Conservation (phyloP, 2,329 filamentous ascomycete species). For the Verticillium isaacii region DNA sequence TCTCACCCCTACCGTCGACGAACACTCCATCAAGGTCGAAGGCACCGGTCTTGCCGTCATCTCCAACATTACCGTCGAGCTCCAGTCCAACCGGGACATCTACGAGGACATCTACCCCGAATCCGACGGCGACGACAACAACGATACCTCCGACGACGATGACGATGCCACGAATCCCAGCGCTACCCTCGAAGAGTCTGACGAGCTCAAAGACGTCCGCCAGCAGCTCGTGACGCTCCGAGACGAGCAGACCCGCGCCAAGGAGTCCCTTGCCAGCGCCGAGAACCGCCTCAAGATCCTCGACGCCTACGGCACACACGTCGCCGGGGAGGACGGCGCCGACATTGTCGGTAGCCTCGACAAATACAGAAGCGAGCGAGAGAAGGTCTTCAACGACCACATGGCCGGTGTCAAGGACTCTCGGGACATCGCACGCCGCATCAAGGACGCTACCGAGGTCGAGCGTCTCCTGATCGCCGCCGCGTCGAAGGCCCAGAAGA, state of each 20-base stretch:
- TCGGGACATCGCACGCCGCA: conserved; percentile 21
- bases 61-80: conserved; percentile 57
- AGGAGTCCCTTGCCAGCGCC: conserved; percentile 27
- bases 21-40: conserved; percentile 57
- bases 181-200: conserved; percentile 11
- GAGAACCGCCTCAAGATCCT: conserved; percentile 35
- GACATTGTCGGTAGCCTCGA: conserved; percentile 32
- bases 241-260: conserved; percentile 21
- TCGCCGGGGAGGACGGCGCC: conserved; percentile 26
- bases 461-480: conserved; percentile 19
- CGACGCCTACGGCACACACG: conserved; percentile 30
- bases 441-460: conserved; percentile 14
- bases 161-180: conserved; percentile 16
- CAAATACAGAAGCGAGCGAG: conserved; percentile 37
- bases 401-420: conserved; percentile 23
- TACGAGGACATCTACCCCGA: conserved; percentile 52
- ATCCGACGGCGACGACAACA: conserved; percentile 30
- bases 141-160: conserved; percentile 16
- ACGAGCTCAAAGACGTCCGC: conserved; percentile 21
- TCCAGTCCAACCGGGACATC: conserved; percentile 48
- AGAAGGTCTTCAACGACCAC: conserved; percentile 35
- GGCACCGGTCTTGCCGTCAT: conserved; percentile 51
- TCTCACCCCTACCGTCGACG: conserved; percentile 49
- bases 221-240: conserved; percentile 23
- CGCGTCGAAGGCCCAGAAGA: conserved; percentile 9